Evolutionary conservation across 2,329 filamentous ascomycete genomes (phyloP).

Genomic region (Onygenales sp.): DNA sequence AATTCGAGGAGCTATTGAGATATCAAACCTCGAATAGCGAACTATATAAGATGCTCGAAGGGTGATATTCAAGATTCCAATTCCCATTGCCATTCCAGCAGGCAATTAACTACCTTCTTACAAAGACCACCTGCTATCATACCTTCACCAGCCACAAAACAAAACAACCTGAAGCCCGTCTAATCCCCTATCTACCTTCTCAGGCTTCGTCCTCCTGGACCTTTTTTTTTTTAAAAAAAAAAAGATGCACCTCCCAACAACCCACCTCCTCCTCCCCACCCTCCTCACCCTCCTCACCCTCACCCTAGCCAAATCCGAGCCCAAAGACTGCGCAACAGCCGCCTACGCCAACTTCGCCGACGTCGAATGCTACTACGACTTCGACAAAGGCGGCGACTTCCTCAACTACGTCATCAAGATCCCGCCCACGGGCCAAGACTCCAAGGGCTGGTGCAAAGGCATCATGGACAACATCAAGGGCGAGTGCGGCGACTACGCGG

Average conservation of each 20-base stretch:
- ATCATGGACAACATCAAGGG: background rate
- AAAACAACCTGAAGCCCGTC: too few species aligned
- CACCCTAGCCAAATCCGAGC: background rate
- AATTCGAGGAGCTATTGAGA: background rate
- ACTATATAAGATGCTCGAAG: background rate
- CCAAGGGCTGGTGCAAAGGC: background rate
- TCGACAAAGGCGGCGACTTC: background rate
- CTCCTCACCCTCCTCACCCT: background rate
- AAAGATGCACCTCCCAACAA: background rate
- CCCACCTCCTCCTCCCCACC: background rate
- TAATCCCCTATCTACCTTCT: too few species aligned
- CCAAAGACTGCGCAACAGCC: background rate
- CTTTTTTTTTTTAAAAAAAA: too few species aligned
- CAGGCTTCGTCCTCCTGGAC: too few species aligned
- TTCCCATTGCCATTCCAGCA: background rate
- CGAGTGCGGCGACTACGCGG: background rate
- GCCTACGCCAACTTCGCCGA: background rate
- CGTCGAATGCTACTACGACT: background rate
- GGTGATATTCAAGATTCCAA: background rate
- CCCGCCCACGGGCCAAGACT: background rate
- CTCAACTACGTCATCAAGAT: background rate
- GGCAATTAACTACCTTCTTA: background rate
- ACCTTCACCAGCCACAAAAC: too few species aligned
- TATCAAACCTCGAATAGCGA: background rate
- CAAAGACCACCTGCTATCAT: background rate